Conservation (phyloP, 257 asterid genomes). For the Paulownia fortunei region DNA sequence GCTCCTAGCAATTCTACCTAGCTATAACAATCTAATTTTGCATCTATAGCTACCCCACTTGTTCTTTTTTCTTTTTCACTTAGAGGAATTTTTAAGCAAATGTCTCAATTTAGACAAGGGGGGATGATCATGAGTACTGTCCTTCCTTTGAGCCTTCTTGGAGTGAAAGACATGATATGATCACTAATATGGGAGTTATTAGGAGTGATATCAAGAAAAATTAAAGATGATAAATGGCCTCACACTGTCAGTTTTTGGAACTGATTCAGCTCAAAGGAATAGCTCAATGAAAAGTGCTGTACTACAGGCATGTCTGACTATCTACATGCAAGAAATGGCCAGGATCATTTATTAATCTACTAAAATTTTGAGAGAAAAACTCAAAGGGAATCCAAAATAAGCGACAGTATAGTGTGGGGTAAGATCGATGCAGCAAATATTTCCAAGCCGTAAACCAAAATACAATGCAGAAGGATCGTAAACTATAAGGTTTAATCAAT, state of each 20-base stretch:
- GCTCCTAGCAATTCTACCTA: conserved; percentile 18
- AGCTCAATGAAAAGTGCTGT: background rate
- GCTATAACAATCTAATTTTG: conserved; percentile 11
- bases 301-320: background rate
- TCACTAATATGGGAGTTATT: background rate
- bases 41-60: conserved; percentile 21
- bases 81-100: background rate
- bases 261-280: conserved; percentile 3
- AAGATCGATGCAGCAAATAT: too few species aligned
- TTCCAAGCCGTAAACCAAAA: too few species aligned
- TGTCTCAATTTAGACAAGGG: background rate
- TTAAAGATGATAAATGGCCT: too few species aligned
- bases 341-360: background rate
- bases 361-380: too few species aligned
- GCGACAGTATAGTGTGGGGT: too few species aligned
- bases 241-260: conserved; percentile 17
- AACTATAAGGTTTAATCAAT: too few species aligned
- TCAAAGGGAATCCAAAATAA: too few species aligned
- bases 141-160: background rate
- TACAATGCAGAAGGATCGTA: too few species aligned
- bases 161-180: background rate
- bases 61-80: conserved; percentile 2
- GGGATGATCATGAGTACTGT: background rate
- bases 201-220: background rate
- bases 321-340: background rate